Conservation (phyloP, 2,329 filamentous ascomycete species). For the Phialophora tarda region DNA sequence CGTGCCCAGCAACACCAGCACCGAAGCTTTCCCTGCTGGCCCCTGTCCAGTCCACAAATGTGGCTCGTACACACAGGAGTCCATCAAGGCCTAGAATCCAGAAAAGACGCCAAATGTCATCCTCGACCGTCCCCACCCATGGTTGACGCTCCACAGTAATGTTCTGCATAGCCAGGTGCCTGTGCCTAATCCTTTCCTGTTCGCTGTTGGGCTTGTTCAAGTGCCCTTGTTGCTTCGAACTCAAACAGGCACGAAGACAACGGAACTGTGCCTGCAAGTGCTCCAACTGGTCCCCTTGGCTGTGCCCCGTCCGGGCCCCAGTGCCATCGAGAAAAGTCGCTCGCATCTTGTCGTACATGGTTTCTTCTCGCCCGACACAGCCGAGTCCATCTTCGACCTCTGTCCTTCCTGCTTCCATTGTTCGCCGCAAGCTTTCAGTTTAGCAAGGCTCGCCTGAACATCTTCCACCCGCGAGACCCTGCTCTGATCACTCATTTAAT, state of each 20-base stretch:
- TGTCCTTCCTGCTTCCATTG: slow-evolving; percentile 14
- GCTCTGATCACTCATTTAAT: slow-evolving; percentile 1
- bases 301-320: slow-evolving; percentile 14
- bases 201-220: not conserved
- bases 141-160: slow-evolving; percentile 25
- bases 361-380: slow-evolving; percentile 15
- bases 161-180: slow-evolving; percentile 27
- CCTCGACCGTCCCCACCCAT: slow-evolving; percentile 12
- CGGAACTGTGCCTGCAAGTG: slow-evolving; percentile 17
- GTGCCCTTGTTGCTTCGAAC: slow-evolving; percentile 22
- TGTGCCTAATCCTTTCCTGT: slow-evolving; percentile 24
- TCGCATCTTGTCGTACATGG: slow-evolving; percentile 20
- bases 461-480: not conserved
- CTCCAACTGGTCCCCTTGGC: slow-evolving; percentile 10
- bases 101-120: slow-evolving; percentile 26
- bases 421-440: slow-evolving; percentile 3
- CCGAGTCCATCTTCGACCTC: slow-evolving; percentile 15
- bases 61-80: not conserved
- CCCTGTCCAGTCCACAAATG: not conserved
- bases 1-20: not conserved
- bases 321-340: slow-evolving; percentile 11
- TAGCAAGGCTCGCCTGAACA: not conserved
- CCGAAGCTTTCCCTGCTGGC: not conserved
- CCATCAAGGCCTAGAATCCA: slow-evolving; percentile 1
- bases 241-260: slow-evolving; percentile 14